phyloP scores from a whole-genome alignment of 371 early-diverging fungal species.

The Vittaforma corneae region DNA sequence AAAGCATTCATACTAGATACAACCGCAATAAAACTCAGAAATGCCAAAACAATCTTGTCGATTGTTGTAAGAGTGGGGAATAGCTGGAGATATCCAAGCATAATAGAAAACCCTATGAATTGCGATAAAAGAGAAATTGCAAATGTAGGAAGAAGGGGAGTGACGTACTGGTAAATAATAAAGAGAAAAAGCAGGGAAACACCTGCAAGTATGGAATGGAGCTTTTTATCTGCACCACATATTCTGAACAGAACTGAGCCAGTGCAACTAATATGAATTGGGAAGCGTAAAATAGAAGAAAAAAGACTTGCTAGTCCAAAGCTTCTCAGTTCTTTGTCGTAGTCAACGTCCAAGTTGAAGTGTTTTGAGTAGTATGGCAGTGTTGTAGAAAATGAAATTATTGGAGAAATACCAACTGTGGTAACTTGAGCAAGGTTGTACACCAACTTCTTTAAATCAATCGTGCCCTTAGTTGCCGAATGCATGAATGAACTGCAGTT shows the following conservation, averaged over 20 bases:
- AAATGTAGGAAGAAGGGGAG: background rate
- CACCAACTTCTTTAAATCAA: background rate
- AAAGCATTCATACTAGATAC: too few relatives aligned
- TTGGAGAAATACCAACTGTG: background rate
- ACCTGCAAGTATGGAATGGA: conserved; percentile 1
- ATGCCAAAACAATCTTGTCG: background rate
- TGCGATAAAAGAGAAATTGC: background rate
- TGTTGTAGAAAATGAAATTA: background rate
- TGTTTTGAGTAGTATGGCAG: background rate
- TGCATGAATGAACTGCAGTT: background rate
- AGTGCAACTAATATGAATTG: background rate
- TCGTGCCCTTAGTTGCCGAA: background rate
- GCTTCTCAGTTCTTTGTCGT: background rate
- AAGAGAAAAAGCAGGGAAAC: background rate
- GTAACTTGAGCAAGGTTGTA: background rate
- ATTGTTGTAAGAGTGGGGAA: background rate
- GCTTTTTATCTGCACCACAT: background rate
- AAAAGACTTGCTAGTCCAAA: background rate
- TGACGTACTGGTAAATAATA: background rate
- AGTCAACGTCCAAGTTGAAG: background rate
- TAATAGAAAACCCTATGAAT: background rate
- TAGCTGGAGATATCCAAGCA: background rate
- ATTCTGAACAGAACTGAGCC: conserved; percentile 1
- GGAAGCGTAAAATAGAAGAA: background rate
- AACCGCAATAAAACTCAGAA: too few relatives aligned